These are phyloP conservation scores for Rubia peregrina DNA, from an alignment of 305 asterid species.

Conservation along the genomic window DNA sequence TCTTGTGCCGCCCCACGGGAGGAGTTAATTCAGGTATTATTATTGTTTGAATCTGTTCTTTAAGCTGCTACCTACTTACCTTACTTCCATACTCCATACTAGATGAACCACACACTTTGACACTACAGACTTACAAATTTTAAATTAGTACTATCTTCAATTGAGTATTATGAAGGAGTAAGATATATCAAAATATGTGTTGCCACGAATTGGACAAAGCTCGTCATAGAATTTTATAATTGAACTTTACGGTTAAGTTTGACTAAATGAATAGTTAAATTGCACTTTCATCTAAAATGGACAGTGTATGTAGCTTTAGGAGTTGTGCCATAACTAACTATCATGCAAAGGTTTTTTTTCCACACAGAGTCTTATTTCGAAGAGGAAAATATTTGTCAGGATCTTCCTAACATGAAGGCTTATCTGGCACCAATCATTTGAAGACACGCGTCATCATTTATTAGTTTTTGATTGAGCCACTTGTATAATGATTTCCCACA, in stretches of 20 bases:
- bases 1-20: constrained; percentile 40
- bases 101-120: neutral
- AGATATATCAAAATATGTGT: neutral
- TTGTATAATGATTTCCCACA: no score
- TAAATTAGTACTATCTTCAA: neutral
- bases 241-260: neutral
- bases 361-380: no score
- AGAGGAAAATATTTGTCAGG: no score
- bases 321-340: neutral
- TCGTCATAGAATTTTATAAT: neutral
- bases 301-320: neutral
- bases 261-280: neutral
- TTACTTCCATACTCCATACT: neutral
- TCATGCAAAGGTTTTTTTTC: no score
- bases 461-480: no score
- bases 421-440: no score
- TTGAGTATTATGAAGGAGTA: neutral
- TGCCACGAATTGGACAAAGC: neutral
- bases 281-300: neutral
- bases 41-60: neutral
- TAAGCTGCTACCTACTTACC: neutral
- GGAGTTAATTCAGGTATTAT: constrained; percentile 50
- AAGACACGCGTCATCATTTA: no score
- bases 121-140: neutral
- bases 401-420: no score